A percentile compares a stretch with the other conserved stretches of the same genome.
phyloP scores from a whole-genome alignment of 768 basidiomycete genomes.

The button mushroom (Agaricus bisporus) region DNA sequence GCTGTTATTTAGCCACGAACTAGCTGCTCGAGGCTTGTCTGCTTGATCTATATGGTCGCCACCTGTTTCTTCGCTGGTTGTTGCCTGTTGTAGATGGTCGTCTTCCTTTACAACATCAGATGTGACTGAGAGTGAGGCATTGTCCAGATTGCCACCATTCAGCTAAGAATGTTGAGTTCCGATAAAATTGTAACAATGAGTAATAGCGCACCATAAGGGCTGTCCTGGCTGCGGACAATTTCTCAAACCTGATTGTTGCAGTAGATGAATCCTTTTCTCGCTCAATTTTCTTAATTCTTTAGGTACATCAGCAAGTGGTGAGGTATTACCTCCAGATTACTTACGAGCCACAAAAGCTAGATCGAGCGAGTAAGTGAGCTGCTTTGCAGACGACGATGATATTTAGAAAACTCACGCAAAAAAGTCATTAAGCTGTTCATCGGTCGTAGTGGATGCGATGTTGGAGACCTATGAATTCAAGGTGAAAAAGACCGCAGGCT shows the following conservation, averaged over 20 bases:
- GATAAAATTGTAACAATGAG: not conserved
- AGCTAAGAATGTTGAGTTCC: slow-evolving; percentile 31
- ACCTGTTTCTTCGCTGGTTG: slow-evolving; percentile 23
- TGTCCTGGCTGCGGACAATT: slow-evolving; percentile 76
- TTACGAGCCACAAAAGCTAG: slow-evolving; percentile 84
- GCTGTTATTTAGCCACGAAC: slow-evolving; percentile 31
- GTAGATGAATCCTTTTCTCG: slow-evolving; percentile 25
- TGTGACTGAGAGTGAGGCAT: slow-evolving; percentile 59
- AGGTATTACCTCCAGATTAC: slow-evolving; percentile 13
- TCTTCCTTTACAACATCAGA: slow-evolving; percentile 60
- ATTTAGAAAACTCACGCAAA: slow-evolving; percentile 53
- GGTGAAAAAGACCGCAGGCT: not conserved
- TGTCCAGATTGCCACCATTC: slow-evolving; percentile 74
- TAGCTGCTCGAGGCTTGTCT: slow-evolving; percentile 88
- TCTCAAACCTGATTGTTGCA: slow-evolving; percentile 83
- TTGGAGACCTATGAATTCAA: slow-evolving; percentile 52
- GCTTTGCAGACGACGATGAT: not conserved
- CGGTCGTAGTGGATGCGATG: slow-evolving; percentile 59
- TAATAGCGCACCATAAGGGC: slow-evolving; percentile 63
- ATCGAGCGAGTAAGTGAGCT: slow-evolving; percentile 9
- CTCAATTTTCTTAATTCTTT: slow-evolving; percentile 66
- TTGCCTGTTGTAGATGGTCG: slow-evolving; percentile 31
- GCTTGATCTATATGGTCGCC: slow-evolving; percentile 57
- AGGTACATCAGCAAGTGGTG: not conserved
- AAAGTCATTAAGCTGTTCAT: slow-evolving; percentile 69